Percentiles rank a stretch among this genome's conserved stretches.
These are phyloP conservation scores for Gymnopilus junonius DNA, from an alignment of 768 basidiomycete species.

Conservation along the genomic window DNA sequence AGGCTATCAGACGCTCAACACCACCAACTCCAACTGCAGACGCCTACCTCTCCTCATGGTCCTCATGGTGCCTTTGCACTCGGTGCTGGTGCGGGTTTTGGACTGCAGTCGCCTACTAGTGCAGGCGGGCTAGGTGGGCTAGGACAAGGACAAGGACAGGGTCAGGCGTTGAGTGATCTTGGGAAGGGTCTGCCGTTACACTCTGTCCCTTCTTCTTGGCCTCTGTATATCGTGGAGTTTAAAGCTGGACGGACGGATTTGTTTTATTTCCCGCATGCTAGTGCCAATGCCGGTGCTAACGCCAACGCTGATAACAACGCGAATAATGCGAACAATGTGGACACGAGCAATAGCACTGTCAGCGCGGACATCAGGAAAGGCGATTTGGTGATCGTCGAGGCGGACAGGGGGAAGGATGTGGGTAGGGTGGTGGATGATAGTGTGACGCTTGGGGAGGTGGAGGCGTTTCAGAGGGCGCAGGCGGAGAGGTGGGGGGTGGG, in stretches of 20 bases:
- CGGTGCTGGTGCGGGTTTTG: too few relatives aligned
- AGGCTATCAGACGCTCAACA: constrained; percentile 42
- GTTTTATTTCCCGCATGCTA: constrained; percentile 89
- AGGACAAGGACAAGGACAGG: not conserved
- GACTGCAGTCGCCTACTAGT: too few relatives aligned
- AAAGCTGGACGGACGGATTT: constrained; percentile 96
- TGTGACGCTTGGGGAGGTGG: constrained; percentile 88
- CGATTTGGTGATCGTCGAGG: constrained; percentile 96
- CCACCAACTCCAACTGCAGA: constrained; percentile 28
- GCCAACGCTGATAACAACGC: too few relatives aligned
- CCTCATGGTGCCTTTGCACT: constrained; percentile 21
- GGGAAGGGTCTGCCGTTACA: constrained; percentile 91
- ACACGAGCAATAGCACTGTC: too few relatives aligned
- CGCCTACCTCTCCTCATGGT: constrained; percentile 23
- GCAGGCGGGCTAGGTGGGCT: too few relatives aligned
- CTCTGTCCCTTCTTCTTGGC: constrained; percentile 80
- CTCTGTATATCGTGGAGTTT: constrained; percentile 97
- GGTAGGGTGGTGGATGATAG: constrained; percentile 92
- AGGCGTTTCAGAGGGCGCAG: constrained; percentile 87
- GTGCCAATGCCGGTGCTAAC: too few relatives aligned
- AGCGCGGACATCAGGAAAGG: constrained; percentile 68
- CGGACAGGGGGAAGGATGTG: constrained; percentile 91
- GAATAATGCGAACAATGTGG: too few relatives aligned
- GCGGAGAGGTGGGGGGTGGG: constrained; percentile 52
- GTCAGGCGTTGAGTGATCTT: constrained; percentile 54